A percentile compares a stretch with the other conserved stretches of the same genome.
phyloP scores from a whole-genome alignment of 1,139 yeast genomes.

The Protomyces inundatus region DNA sequence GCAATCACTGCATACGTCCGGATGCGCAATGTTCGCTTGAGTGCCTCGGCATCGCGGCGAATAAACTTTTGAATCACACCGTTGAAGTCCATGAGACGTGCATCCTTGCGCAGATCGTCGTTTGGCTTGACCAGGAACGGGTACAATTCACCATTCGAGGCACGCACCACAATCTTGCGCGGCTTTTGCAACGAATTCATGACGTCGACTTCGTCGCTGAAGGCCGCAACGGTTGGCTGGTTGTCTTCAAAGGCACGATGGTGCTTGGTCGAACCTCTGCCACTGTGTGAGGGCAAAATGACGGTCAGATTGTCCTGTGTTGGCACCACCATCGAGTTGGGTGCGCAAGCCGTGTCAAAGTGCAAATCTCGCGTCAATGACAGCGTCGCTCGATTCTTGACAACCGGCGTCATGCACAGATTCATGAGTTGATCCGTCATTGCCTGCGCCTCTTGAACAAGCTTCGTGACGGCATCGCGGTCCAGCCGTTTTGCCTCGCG shows the following conservation, averaged over 20 bases:
- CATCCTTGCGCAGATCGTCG: slow-evolving; percentile 94
- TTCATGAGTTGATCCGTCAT: slow-evolving; percentile 38
- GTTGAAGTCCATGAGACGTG: slow-evolving; percentile 88
- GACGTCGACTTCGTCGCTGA: slow-evolving; percentile 61
- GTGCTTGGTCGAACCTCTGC: slow-evolving; percentile 38
- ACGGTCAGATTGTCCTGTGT: slow-evolving; percentile 68
- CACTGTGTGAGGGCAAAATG: slow-evolving; percentile 46
- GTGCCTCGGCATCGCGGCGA: slow-evolving; percentile 61
- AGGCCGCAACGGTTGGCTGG: slow-evolving; percentile 34
- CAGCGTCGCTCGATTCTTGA: slow-evolving; percentile 43
- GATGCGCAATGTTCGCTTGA: slow-evolving; percentile 63
- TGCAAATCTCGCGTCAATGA: slow-evolving; percentile 44
- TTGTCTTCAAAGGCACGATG: slow-evolving; percentile 52
- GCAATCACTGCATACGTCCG: slow-evolving; percentile 87
- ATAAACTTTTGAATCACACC: slow-evolving; percentile 76
- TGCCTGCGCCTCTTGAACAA: slow-evolving; percentile 35
- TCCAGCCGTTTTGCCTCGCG: slow-evolving; percentile 15
- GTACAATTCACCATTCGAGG: slow-evolving; percentile 69
- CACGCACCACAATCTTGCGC: slow-evolving; percentile 65
- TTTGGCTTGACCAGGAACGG: slow-evolving; percentile 73
- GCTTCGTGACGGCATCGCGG: slow-evolving; percentile 8
- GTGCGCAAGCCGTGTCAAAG: slow-evolving; percentile 49
- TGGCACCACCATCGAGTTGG: slow-evolving; percentile 75
- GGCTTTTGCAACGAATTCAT: slow-evolving; percentile 85
- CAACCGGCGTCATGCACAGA: slow-evolving; percentile 40